A percentile compares a stretch with the other conserved stretches of the same genome.
These are phyloP conservation scores for Trametes gibbosa DNA, from an alignment of 768 basidiomycete species.

Conservation along the genomic window DNA sequence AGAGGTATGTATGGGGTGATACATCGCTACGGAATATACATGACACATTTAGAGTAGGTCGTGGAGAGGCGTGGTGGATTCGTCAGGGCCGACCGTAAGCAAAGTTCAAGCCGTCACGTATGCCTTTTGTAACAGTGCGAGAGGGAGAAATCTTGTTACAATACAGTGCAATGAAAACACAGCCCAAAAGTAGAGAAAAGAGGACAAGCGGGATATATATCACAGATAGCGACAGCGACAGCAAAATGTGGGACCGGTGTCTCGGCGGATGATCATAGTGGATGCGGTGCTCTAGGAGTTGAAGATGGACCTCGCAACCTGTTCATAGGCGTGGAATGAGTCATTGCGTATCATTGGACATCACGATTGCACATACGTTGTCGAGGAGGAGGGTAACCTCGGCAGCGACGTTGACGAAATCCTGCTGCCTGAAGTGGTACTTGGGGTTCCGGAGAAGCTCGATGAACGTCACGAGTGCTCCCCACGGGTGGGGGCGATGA, in stretches of 20 bases:
- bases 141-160: conserved; percentile 65
- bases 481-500: conserved; percentile 96
- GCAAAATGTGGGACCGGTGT: conserved; percentile 27
- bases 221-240: conserved; percentile 73
- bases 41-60: conserved; percentile 32
- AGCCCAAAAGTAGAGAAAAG: conserved; percentile 45
- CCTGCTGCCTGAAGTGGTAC: conserved; percentile 90
- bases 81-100: conserved; percentile 34
- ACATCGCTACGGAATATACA: conserved; percentile 37
- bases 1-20: conserved; percentile 34
- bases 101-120: conserved; percentile 42
- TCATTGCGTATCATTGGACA: background rate
- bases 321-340: conserved; percentile 16
- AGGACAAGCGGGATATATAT: conserved; percentile 68
- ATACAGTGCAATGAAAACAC: conserved; percentile 67
- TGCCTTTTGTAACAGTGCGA: conserved; percentile 56
- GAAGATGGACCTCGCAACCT: conserved; percentile 81
- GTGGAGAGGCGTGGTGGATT: conserved; percentile 28
- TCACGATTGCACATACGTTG: conserved; percentile 52
- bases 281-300: conserved; percentile 60
- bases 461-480: conserved; percentile 89
- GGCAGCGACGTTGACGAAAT: conserved; percentile 80
- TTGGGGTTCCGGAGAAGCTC: conserved; percentile 87
- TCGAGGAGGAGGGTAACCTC: conserved; percentile 84
- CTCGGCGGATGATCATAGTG: conserved; percentile 2